Percentiles rank a stretch among this genome's conserved stretches.
Evolutionary conservation across 768 basidiomycete species (phyloP).

Genomic region (Cystofilobasidium ferigula): DNA sequence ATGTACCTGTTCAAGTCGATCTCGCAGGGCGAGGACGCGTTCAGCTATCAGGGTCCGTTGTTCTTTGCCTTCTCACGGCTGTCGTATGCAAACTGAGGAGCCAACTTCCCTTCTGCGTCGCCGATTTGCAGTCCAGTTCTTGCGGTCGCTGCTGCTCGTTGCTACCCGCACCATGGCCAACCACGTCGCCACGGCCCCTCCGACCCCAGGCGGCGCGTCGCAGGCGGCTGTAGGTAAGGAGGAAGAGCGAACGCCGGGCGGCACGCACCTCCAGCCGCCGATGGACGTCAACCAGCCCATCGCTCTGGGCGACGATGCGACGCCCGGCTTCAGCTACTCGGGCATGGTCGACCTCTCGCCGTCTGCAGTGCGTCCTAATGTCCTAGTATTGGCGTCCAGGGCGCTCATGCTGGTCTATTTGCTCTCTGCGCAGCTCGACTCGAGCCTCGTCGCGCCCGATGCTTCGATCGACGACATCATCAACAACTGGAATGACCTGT

Average conservation of each 20-base stretch:
- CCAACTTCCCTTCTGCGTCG: neutral
- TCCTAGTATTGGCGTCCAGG: neutral
- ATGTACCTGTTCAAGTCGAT: neutral
- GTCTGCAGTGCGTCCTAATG: neutral
- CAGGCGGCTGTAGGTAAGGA: no score
- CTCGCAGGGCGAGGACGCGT: neutral
- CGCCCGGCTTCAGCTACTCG: neutral
- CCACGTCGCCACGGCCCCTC: neutral
- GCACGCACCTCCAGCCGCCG: neutral
- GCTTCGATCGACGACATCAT: conserved; percentile 4
- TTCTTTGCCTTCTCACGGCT: neutral
- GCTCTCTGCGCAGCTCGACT: neutral
- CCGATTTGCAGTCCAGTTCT: neutral
- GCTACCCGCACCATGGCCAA: neutral
- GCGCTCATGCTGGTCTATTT: neutral
- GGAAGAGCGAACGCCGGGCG: neutral
- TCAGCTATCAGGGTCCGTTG: neutral
- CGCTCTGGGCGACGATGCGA: neutral
- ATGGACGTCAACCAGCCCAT: neutral
- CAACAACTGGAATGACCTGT: neutral
- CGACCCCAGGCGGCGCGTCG: neutral
- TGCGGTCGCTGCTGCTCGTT: neutral
- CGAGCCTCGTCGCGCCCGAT: neutral
- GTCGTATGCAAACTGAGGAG: neutral
- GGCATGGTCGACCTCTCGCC: neutral